phyloP scores from a whole-genome alignment of 176 grass and related monocot genomes.

The Eragrostis curvula region DNA sequence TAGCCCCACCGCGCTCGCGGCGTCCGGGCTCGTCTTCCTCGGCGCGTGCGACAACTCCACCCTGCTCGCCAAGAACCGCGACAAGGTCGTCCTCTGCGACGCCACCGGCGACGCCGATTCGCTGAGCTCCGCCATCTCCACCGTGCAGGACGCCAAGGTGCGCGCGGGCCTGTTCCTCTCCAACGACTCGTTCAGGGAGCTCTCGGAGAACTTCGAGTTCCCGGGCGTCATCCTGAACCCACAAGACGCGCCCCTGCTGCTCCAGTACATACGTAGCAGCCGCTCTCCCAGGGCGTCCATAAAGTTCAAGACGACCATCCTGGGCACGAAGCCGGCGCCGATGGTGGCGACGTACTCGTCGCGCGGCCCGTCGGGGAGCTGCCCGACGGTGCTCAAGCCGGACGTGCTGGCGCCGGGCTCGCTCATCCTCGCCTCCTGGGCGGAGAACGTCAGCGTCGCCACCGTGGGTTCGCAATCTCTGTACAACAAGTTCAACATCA shows the following conservation, averaged over 20 bases:
- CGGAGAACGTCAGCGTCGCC: conserved; percentile 50
- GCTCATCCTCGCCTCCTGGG: conserved; percentile 68
- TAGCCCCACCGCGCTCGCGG: conserved; percentile 9
- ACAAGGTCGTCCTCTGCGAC: conserved; percentile 65
- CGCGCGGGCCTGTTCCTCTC: conserved; percentile 58
- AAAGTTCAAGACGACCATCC: conserved; percentile 52
- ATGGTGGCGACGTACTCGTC: conserved; percentile 67
- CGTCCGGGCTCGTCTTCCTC: conserved; percentile 52
- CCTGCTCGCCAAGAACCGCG: conserved; percentile 25
- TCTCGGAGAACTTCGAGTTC: conserved; percentile 47
- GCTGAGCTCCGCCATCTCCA: conserved; percentile 14
- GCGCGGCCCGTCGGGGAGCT: conserved; percentile 67
- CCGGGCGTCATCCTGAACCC: conserved; percentile 64
- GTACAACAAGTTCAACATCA: conserved; percentile 65
- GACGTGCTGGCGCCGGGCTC: conserved; percentile 76
- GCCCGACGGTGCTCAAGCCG: conserved; percentile 70
- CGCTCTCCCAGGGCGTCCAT: conserved; percentile 49
- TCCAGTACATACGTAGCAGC: conserved; percentile 55
- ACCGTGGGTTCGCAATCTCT: conserved; percentile 40
- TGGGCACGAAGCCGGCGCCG: conserved; percentile 49
- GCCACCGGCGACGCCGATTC: conserved; percentile 2
- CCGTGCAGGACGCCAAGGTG: conserved; percentile 31
- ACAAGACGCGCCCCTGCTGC: conserved; percentile 41
- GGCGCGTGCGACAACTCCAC: conserved; percentile 56
- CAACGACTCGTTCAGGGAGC: conserved; percentile 34